Conservation (phyloP, 495 filamentous ascomycete species). For the Hypoxylon cercidicola region DNA sequence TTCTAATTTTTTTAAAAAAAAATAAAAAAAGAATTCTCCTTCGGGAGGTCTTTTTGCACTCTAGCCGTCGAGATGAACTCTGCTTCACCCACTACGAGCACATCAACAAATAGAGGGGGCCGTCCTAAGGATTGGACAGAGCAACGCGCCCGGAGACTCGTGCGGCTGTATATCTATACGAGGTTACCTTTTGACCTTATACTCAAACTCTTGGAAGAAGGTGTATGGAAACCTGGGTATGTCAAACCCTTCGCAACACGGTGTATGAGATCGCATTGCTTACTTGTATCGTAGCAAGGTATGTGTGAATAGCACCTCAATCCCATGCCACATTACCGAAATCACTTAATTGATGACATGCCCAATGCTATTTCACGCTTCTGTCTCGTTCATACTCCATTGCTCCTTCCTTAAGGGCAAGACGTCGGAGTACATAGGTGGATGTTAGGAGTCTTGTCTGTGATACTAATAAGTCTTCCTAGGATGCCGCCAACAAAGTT, state of each 20-base stretch:
- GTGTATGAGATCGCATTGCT: constrained; percentile 20
- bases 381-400: not conserved
- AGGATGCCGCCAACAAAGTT: constrained; percentile 60
- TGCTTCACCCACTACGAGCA: constrained; percentile 44
- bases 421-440: no score
- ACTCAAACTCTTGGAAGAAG: constrained; percentile 55
- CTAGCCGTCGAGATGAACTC: constrained; percentile 39
- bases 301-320: constrained; percentile 7
- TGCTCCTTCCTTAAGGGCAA: not conserved
- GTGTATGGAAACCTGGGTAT: constrained; percentile 55
- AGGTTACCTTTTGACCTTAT: constrained; percentile 56
- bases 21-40: no score
- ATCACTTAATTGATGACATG: not conserved
- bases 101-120: constrained; percentile 51
- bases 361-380: not conserved
- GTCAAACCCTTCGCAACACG: constrained; percentile 1
- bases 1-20: no score
- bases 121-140: constrained; percentile 58
- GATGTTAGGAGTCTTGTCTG: not conserved
- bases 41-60: not conserved
- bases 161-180: constrained; percentile 58
- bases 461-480: constrained; percentile 10
- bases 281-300: constrained; percentile 45
- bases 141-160: constrained; percentile 54
- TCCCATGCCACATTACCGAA: not conserved